phyloP scores from a whole-genome alignment of 2,329 filamentous ascomycete genomes.

The Cladosporium sp. region DNA sequence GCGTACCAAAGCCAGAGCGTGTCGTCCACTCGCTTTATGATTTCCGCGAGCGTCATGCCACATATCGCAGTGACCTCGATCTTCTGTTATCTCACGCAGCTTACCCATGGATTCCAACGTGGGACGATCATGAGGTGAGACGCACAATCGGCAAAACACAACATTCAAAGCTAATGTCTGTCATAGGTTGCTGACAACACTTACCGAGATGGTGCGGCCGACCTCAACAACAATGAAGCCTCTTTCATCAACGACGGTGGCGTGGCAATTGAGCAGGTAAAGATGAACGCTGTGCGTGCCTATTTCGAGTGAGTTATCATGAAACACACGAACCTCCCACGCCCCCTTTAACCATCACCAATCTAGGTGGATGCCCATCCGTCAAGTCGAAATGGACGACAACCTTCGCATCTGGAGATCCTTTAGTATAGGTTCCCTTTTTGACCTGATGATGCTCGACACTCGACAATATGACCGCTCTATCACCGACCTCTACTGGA shows the following conservation, averaged over 20 bases:
- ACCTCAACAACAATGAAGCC: slow-evolving; percentile 41
- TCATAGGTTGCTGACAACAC: slow-evolving; percentile 36
- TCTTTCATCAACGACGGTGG: slow-evolving; percentile 38
- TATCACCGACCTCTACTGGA: slow-evolving; percentile 48
- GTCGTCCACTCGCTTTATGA: slow-evolving; percentile 41
- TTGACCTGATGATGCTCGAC: slow-evolving; percentile 41
- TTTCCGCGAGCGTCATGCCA: slow-evolving; percentile 38
- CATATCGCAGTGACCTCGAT: slow-evolving; percentile 38
- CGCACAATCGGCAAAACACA: no score
- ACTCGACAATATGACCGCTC: slow-evolving; percentile 40
- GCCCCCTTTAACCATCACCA: not conserved
- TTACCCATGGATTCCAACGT: slow-evolving; percentile 40
- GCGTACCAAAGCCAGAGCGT: slow-evolving; percentile 29
- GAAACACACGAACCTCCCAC: not conserved
- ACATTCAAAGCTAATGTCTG: not conserved
- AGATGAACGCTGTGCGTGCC: slow-evolving; percentile 44
- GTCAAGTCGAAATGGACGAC: slow-evolving; percentile 42
- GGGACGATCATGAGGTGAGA: slow-evolving; percentile 29
- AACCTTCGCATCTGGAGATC: slow-evolving; percentile 40
- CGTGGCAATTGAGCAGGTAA: slow-evolving; percentile 40
- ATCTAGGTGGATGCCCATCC: slow-evolving; percentile 36
- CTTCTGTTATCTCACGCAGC: slow-evolving; percentile 35
- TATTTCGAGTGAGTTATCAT: slow-evolving; percentile 29
- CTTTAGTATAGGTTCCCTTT: slow-evolving; percentile 38
- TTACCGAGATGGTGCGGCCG: slow-evolving; percentile 36